Base-by-base conservation (phyloP, 164 flowering plant species). In the Litsea cubeba region DNA sequence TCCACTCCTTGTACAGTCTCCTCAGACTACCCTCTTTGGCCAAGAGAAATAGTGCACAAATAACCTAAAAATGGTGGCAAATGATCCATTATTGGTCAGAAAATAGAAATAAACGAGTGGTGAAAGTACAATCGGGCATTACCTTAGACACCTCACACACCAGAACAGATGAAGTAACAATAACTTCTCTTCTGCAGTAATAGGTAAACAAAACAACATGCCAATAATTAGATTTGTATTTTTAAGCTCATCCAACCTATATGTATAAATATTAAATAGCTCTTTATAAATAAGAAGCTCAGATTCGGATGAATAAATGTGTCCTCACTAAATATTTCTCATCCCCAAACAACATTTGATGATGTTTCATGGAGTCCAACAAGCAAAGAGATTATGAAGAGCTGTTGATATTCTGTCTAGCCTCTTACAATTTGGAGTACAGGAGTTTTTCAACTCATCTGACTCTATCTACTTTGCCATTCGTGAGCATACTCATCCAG, bases 61-160 rank as follows among this genome's bases (percentile, higher is more conserved):
- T 71, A 75, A 94, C 97, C 98, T 95, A 67, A 62, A 49, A 3
- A 72, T 22, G 30, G 76, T 40, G 40, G 76, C 1, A 64, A 28
- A 2, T 18, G 20, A 35, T 62, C 25, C 18, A 51, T 30, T 62
- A 23, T 5, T 25, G n/a, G 62, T 12, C 35, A 18, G 15, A 30
- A 23, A 62, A 2, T 20, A 20, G 12, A 10, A 46, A 46, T 20
- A 68, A 68, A 18, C 0, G 24, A 7, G 14, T 20, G 25, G 26
- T 14, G n/a, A 24, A 46, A 62, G 66, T 66, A 15, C 4, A 3
- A 24, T 51, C 14, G 57, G 65, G 26, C 72, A 65, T 75, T 85
- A 95, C 99, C 95, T 96, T 96, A 50, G 88, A 90, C 12, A 85
- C 69, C 75, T 96, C 99, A 67, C 99, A 96, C 28, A 86, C 83